Conservation (phyloP, 1,284 basidiomycete species). For the Tetrapyrgos nigripes region DNA sequence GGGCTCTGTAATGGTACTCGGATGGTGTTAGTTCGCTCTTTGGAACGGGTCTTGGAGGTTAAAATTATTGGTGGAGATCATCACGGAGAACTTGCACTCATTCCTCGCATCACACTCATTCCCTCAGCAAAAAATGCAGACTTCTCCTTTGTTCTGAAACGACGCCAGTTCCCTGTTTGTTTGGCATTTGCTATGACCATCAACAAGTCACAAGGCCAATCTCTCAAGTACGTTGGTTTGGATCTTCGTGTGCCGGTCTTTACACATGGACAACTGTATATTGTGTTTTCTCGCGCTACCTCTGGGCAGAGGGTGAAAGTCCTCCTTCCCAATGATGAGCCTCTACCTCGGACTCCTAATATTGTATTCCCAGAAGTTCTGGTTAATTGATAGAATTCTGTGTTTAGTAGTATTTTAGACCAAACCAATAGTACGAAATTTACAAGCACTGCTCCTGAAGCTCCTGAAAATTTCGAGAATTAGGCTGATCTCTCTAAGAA, state of each 20-base stretch:
- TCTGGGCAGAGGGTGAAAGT: constrained; percentile 23
- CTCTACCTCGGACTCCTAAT: constrained; percentile 11
- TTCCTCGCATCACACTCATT: constrained; percentile 36
- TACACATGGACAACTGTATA: constrained; percentile 39
- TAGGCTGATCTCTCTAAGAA: too few relatives aligned
- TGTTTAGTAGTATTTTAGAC: not conserved
- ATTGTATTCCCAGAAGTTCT: constrained; percentile 27
- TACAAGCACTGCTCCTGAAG: too few relatives aligned
- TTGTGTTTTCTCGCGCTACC: constrained; percentile 32
- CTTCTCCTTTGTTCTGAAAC: constrained; percentile 27
- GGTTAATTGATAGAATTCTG: too few relatives aligned
- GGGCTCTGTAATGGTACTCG: constrained; percentile 46
- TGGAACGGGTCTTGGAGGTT: constrained; percentile 31
- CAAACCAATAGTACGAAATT: too few relatives aligned
- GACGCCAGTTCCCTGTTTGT: constrained; percentile 31
- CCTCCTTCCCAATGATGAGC: constrained; percentile 19
- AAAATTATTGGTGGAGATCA: constrained; percentile 32
- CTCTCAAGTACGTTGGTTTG: constrained; percentile 34
- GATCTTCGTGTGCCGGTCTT: constrained; percentile 35
- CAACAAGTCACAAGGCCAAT: constrained; percentile 48
- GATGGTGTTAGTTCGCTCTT: constrained; percentile 25
- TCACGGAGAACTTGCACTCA: constrained; percentile 34
- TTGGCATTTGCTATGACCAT: constrained; percentile 45
- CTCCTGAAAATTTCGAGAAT: too few relatives aligned
- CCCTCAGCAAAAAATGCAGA: constrained; percentile 17